Conservation (phyloP, 2,329 filamentous ascomycete genomes). For the Xylaria sp. region DNA sequence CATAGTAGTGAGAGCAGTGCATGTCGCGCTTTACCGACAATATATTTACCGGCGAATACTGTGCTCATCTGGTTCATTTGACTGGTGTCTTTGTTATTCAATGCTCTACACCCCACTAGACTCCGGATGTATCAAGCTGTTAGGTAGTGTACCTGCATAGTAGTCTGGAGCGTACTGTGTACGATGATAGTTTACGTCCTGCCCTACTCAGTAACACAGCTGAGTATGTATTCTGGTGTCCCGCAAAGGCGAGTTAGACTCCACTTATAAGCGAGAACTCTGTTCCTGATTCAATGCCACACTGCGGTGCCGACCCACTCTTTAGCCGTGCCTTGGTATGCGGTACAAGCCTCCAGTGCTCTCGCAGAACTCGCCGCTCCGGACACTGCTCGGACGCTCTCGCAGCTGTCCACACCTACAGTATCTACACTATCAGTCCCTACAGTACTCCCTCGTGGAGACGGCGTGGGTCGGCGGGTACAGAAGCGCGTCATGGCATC, state of each 20-base stretch:
- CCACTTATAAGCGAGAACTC: slow-evolving; percentile 4
- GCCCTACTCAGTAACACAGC: too few species aligned
- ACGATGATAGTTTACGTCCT: neutral
- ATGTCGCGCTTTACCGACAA: too few species aligned
- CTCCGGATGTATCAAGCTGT: neutral
- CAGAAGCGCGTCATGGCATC: slow-evolving; percentile 30
- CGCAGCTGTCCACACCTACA: neutral
- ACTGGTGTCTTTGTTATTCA: neutral
- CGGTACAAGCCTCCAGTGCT: neutral
- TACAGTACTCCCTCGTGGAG: slow-evolving; percentile 2
- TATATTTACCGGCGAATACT: neutral
- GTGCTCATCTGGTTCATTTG: neutral
- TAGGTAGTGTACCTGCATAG: too few species aligned
- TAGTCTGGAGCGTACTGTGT: neutral
- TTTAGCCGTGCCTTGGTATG: neutral
- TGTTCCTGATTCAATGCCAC: slow-evolving; percentile 20
- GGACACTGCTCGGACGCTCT: neutral
- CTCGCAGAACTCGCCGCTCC: neutral
- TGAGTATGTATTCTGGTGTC: neutral
- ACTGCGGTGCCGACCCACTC: slow-evolving; percentile 9
- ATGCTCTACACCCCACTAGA: neutral
- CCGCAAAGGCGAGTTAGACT: neutral
- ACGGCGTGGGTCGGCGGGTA: slow-evolving; percentile 20
- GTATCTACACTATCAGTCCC: neutral
- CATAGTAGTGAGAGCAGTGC: too few species aligned